These are phyloP conservation scores for Globisporangium emineosum DNA, from an alignment of 352 stramenopile genomes.

Conservation along the genomic window DNA sequence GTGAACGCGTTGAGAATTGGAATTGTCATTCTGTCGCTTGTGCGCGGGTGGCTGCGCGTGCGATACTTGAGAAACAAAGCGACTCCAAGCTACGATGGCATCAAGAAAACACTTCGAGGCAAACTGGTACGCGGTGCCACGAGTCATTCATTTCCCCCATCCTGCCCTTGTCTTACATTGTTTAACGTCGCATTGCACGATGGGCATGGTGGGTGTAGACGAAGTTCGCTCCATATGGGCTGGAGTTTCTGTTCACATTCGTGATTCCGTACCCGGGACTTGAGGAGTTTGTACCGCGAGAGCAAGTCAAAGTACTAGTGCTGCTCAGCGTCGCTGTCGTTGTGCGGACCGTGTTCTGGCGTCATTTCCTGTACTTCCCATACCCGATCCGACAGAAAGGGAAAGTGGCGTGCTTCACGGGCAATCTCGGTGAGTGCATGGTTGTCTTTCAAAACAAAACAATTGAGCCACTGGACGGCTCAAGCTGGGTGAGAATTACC, in stretches of 20 bases:
- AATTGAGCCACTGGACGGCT: not conserved
- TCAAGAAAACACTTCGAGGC: not conserved
- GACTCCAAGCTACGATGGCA: not conserved
- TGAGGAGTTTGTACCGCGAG: conserved; percentile 26
- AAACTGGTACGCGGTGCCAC: conserved; percentile 3
- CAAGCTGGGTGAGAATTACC: not conserved
- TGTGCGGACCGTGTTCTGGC: conserved; percentile 48
- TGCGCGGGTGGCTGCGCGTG: conserved; percentile 25
- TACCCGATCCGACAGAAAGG: conserved; percentile 69
- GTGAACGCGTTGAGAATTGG: conserved; percentile 29
- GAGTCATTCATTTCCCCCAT: not conserved
- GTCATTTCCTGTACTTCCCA: conserved; percentile 55
- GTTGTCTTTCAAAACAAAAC: not conserved
- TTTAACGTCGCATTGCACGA: not conserved
- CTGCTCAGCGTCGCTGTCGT: conserved; percentile 38
- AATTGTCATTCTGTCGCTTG: conserved; percentile 20
- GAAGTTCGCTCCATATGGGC: conserved; percentile 16
- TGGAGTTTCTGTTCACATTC: conserved; percentile 33
- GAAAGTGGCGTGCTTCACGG: conserved; percentile 60
- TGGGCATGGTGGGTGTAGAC: conserved; percentile 6
- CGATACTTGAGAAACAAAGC: conserved; percentile 16
- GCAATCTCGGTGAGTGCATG: conserved; percentile 35
- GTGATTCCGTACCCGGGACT: conserved; percentile 56
- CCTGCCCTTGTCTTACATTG: not conserved
- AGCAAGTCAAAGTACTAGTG: conserved; percentile 32